These are phyloP conservation scores for Fraxinus excelsior DNA, from an alignment of 257 asterid species.

Conservation along the genomic window DNA sequence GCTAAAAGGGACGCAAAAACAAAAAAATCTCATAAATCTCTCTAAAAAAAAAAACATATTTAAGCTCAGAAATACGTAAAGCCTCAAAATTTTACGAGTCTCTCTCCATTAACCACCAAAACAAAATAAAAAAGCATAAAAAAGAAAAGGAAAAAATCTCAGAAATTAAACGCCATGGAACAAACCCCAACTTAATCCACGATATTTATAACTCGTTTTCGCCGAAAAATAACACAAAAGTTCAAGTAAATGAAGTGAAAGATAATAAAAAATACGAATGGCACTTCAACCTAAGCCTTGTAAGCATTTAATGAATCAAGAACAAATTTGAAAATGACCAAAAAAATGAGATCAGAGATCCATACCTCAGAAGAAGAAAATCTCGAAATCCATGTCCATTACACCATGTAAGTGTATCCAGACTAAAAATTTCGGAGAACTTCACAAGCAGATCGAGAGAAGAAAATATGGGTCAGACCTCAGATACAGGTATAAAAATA, in stretches of 20 bases:
- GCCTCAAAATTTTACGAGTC: too few species aligned
- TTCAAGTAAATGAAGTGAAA: not conserved
- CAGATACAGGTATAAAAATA: not conserved
- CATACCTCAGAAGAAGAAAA: not conserved
- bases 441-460: slow-evolving; percentile 28
- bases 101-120: too few species aligned
- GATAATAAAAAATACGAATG: not conserved
- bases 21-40: not conserved
- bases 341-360: not conserved
- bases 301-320: not conserved
- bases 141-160: too few species aligned
- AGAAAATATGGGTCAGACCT: slow-evolving; percentile 30
- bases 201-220: not conserved
- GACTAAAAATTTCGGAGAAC: slow-evolving; percentile 20
- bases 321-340: not conserved
- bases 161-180: not conserved
- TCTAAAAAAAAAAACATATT: too few species aligned
- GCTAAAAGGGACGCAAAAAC: not conserved
- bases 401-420: slow-evolving; percentile 7
- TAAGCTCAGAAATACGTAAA: not conserved
- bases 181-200: not conserved
- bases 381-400: not conserved
- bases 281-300: not conserved
- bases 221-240: not conserved
- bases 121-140: too few species aligned